These are phyloP conservation scores for Omphalea diandra DNA, from an alignment of 441 rosid species.

Conservation along the genomic window DNA sequence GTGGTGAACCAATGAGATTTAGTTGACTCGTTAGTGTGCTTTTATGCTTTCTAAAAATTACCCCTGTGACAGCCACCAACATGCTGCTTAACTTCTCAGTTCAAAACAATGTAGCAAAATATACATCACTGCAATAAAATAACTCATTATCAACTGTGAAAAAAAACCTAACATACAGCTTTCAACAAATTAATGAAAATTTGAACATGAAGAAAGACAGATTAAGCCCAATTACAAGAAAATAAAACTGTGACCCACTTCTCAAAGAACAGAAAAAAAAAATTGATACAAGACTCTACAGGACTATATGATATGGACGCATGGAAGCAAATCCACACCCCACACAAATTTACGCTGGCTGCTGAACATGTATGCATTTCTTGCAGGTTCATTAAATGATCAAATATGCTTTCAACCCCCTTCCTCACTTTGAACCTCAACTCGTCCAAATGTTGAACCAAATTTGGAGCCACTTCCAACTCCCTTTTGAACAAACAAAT, in stretches of 20 bases:
- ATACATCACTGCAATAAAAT: neutral
- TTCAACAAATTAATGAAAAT: conserved; percentile 32
- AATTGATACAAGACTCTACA: conserved; percentile 20
- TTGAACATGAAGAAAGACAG: no score
- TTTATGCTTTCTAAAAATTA: no score
- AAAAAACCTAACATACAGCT: conserved; percentile 16
- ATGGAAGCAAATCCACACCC: conserved; percentile 15
- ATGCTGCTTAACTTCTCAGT: no score
- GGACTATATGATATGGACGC: conserved; percentile 16
- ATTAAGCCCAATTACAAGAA: conserved; percentile 16
- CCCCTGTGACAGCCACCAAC: no score
- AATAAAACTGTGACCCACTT: conserved; percentile 10
- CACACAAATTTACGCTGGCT: conserved; percentile 17
- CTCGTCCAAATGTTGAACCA: neutral
- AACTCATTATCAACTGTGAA: neutral
- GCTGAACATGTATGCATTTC: conserved; percentile 3
- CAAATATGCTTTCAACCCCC: neutral
- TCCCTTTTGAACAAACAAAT: neutral
- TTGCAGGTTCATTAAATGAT: conserved; percentile 4
- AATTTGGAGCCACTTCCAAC: neutral
- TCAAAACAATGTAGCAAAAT: neutral
- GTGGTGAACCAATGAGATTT: no score
- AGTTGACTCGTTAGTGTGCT: no score
- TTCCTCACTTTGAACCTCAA: neutral
- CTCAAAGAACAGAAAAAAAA: neutral